These are phyloP conservation scores for Erodium trifolium DNA, from an alignment of 441 rosid species.

Conservation along the genomic window DNA sequence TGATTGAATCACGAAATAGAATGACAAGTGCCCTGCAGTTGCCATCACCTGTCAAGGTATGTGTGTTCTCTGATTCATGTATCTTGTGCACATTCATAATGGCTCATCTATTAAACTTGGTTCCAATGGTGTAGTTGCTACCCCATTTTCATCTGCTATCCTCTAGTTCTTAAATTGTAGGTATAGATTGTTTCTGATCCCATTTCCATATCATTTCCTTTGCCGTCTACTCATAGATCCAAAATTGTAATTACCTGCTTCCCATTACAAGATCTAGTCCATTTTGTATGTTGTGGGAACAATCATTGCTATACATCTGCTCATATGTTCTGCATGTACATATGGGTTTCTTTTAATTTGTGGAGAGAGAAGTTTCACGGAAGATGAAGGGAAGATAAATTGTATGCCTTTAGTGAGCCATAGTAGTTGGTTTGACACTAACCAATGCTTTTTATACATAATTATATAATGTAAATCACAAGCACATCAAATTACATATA, in stretches of 20 bases:
- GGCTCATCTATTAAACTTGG: not conserved
- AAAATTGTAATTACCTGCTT: not conserved
- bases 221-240: not conserved
- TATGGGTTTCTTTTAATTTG: not conserved
- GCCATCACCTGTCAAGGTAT: conserved; percentile 34
- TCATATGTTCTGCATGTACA: not conserved
- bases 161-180: not conserved
- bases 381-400: not conserved
- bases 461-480: too few relatives aligned
- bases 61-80: conserved; percentile 13
- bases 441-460: too few relatives aligned
- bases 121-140: not conserved
- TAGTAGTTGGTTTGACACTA: too few relatives aligned
- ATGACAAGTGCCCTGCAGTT: conserved; percentile 23
- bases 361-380: not conserved
- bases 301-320: not conserved
- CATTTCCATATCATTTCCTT: not conserved
- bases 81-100: not conserved
- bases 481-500: too few relatives aligned
- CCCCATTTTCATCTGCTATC: not conserved
- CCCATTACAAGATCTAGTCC: not conserved
- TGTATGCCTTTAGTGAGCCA: not conserved
- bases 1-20: conserved; percentile 20
- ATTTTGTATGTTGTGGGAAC: conserved; percentile 6
- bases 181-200: not conserved